Base-by-base conservation (phyloP, 202 grass and related monocot genomes). In the Hordeum pubiflorum region DNA sequence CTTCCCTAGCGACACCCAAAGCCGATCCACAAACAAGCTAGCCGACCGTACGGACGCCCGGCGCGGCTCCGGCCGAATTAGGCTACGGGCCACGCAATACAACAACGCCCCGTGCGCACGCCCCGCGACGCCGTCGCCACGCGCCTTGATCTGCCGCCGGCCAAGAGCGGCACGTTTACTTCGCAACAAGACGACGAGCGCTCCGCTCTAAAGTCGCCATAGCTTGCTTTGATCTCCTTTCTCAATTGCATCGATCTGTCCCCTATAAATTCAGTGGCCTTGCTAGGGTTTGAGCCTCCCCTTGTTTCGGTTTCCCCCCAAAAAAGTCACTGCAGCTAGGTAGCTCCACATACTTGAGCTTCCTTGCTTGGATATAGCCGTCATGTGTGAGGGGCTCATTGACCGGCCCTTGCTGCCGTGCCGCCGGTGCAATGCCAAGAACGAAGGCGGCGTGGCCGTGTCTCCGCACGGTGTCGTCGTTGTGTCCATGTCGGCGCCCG, bases 341-440 rank as follows among this genome's bases (percentile, higher is more conserved):
- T 66, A 41, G 20, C 33, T 55, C 2, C 22, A 2, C 40, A 56
- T 32, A 55, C 70, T 71, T 63, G 80, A 34, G 38, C 23, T 72
- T 54, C 57, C 26, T 54, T 17, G 15, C 41, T 69, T 43, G 26
- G 54, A 44, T 33, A 72, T 10, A 37, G 64, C 37, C 31, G 24
- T 65, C 87, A 89, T 89, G 87, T 86, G 79, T 68, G 83, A 86
- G 62, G 87, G 68, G 17, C 74, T 79, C 32, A 27, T 79, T 24
- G 60, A 77, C 39, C 39, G 48, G 74, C 18, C 64, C 10, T 10
- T 75, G 60, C 52, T 32, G n/a, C 54, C 62, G 69, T 86, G 79
- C 75, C 34, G 79, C 75, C 34, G 8, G 69, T 75, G 80, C 75
- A 86, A 86, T 90, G 87, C 15, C 69, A 69, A 63, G 54, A 48